These are phyloP conservation scores for Suillus spraguei DNA, from an alignment of 768 basidiomycete species.

Conservation along the genomic window DNA sequence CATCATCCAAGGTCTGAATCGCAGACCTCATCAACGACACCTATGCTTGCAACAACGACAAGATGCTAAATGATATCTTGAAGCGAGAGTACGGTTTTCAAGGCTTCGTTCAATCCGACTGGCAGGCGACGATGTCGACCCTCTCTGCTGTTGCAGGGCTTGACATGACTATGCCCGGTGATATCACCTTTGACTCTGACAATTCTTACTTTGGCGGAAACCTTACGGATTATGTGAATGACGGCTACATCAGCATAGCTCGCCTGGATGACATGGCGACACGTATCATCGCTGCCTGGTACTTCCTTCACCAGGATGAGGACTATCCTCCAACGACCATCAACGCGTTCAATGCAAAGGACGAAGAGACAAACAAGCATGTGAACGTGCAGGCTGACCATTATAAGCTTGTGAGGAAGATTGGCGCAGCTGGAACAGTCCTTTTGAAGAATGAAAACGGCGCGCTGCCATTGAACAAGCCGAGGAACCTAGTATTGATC, in stretches of 20 bases:
- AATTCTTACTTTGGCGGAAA: slow-evolving; percentile 65
- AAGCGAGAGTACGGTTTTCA: slow-evolving; percentile 79
- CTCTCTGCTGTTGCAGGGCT: slow-evolving; percentile 62
- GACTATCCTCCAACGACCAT: slow-evolving; percentile 72
- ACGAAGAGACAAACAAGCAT: slow-evolving; percentile 57
- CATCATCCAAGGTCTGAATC: slow-evolving; percentile 10
- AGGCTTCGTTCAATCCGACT: slow-evolving; percentile 79
- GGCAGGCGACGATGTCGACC: slow-evolving; percentile 66
- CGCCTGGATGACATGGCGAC: slow-evolving; percentile 83
- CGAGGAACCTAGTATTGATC: slow-evolving; percentile 53
- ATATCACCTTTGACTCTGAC: slow-evolving; percentile 49
- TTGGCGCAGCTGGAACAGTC: too few species aligned
- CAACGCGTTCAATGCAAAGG: slow-evolving; percentile 60
- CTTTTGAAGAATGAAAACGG: too few species aligned
- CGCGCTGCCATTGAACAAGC: slow-evolving; percentile 52
- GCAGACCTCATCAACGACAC: slow-evolving; percentile 68
- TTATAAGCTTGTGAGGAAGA: slow-evolving; percentile 20
- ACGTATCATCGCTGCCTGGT: slow-evolving; percentile 76
- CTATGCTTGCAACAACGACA: slow-evolving; percentile 76
- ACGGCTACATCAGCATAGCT: slow-evolving; percentile 66
- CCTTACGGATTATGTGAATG: slow-evolving; percentile 66
- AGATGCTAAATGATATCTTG: slow-evolving; percentile 70
- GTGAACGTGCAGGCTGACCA: slow-evolving; percentile 75
- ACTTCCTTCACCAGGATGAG: slow-evolving; percentile 57
- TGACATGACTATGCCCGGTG: slow-evolving; percentile 78